Evolutionary conservation across 345 rosid genomes (phyloP).

Genomic region (Hibiscus syriacus): DNA sequence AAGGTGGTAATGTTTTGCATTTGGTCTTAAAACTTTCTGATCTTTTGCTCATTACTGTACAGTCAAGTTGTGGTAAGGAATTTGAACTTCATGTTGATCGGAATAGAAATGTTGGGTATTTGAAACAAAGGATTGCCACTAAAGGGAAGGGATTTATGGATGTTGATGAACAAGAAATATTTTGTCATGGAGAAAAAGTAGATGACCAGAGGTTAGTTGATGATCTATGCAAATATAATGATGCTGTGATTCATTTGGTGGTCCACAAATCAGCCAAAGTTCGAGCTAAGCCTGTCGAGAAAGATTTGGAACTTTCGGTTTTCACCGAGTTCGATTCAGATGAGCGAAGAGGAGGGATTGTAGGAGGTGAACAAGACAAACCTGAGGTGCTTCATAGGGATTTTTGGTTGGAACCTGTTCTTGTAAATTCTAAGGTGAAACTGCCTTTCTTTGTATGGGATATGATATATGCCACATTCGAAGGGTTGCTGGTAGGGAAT

Average conservation of each 20-base stretch:
- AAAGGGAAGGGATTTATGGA: slow-evolving; percentile 57
- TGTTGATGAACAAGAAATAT: slow-evolving; percentile 61
- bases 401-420: slow-evolving; percentile 48
- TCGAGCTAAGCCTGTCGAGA: slow-evolving; percentile 51
- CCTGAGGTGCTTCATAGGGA: slow-evolving; percentile 27
- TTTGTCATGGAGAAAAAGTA: slow-evolving; percentile 64
- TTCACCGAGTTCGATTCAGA: no score
- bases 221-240: slow-evolving; percentile 42
- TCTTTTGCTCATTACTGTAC: slow-evolving; percentile 54
- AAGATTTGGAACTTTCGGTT: slow-evolving; percentile 41
- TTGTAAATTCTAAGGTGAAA: slow-evolving; percentile 37
- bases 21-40: slow-evolving; percentile 74
- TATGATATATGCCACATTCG: slow-evolving; percentile 50
- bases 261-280: slow-evolving; percentile 63
- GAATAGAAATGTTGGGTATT: slow-evolving; percentile 43
- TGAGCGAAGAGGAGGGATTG: no score
- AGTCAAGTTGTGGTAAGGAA: slow-evolving; percentile 56
- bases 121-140: slow-evolving; percentile 57
- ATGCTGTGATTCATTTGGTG: slow-evolving; percentile 66
- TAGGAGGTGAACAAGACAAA: slow-evolving; percentile 15
- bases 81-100: slow-evolving; percentile 69
- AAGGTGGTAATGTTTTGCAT: slow-evolving; percentile 68
- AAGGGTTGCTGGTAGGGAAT: slow-evolving; percentile 55
- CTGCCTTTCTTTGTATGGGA: slow-evolving; percentile 40
- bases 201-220: slow-evolving; percentile 49